phyloP scores from a whole-genome alignment of 1,284 basidiomycete species.

The Tremellales sp. region DNA sequence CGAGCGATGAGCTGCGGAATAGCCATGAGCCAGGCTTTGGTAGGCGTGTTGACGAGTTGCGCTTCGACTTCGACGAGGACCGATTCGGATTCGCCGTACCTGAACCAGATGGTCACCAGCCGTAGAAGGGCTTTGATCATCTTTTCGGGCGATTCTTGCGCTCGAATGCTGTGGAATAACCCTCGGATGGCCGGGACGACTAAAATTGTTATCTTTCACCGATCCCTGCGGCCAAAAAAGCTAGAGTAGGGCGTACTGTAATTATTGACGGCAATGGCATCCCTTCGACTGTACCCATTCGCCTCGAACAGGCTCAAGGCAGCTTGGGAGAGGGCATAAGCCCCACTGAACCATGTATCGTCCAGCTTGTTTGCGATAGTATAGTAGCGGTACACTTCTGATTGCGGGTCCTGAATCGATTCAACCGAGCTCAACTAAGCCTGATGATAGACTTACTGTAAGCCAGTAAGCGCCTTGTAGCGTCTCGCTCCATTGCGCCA shows the following conservation, averaged over 20 bases:
- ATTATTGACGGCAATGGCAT: constrained; percentile 25
- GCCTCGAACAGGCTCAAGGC: constrained; percentile 34
- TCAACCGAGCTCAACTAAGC: not conserved
- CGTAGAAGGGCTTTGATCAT: constrained; percentile 74
- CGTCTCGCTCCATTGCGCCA: constrained; percentile 35
- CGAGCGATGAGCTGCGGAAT: constrained; percentile 45
- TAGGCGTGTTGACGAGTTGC: constrained; percentile 27
- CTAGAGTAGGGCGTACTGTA: constrained; percentile 24
- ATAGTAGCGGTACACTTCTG: constrained; percentile 32
- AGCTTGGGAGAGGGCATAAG: constrained; percentile 30
- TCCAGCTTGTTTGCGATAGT: constrained; percentile 32
- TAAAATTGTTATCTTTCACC: constrained; percentile 8
- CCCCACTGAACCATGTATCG: constrained; percentile 27
- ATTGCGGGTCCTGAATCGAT: constrained; percentile 24
- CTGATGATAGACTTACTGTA: constrained; percentile 15
- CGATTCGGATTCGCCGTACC: constrained; percentile 86
- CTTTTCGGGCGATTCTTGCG: constrained; percentile 32
- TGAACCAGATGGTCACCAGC: constrained; percentile 94
- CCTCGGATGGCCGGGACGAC: constrained; percentile 38
- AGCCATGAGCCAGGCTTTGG: constrained; percentile 34
- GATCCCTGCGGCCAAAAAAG: not conserved
- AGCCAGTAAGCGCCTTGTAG: constrained; percentile 30
- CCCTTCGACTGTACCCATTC: constrained; percentile 13
- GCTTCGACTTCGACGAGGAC: constrained; percentile 53
- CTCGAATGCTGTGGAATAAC: constrained; percentile 33